A percentile compares a stretch with the other conserved stretches of the same genome.
Evolutionary conservation across 2,329 filamentous ascomycete species (phyloP).

Genomic region (Alternaria consortialis): DNA sequence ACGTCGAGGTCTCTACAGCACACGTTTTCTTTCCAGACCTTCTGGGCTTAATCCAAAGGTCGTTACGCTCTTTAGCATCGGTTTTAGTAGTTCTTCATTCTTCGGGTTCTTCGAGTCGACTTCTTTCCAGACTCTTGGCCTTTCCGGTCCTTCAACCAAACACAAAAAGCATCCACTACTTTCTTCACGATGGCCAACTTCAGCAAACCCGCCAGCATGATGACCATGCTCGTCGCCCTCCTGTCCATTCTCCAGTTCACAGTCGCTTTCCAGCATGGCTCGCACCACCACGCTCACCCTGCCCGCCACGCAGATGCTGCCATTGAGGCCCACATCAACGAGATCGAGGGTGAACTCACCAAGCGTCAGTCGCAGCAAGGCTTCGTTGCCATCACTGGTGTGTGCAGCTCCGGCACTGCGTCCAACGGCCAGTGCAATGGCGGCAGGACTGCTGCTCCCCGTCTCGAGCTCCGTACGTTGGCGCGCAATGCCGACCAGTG

Average conservation of each 20-base stretch:
- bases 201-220: constrained; percentile 46
- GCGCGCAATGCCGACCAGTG: constrained; percentile 69
- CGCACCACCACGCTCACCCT: constrained; percentile 31
- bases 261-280: constrained; percentile 39
- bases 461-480: constrained; percentile 75
- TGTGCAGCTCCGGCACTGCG: constrained; percentile 34
- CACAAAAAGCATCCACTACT: constrained; percentile 14
- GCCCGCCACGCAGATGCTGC: constrained; percentile 29
- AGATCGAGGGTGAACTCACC: constrained; percentile 30
- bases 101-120: constrained; percentile 20
- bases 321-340: constrained; percentile 37
- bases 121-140: constrained; percentile 21
- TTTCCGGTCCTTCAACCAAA: constrained; percentile 16
- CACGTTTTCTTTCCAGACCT: constrained; percentile 38
- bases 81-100: constrained; percentile 19
- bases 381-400: constrained; percentile 40
- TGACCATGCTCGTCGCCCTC: constrained; percentile 46
- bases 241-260: constrained; percentile 46
- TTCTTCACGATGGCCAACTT: constrained; percentile 43
- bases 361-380: constrained; percentile 35
- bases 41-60: constrained; percentile 40
- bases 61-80: constrained; percentile 46
- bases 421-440: constrained; percentile 37
- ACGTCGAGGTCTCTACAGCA: constrained; percentile 39
- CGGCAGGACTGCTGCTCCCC: constrained; percentile 49